Base-by-base conservation (phyloP, 2,329 filamentous ascomycete species). In the Verticillium tricorpus region DNA sequence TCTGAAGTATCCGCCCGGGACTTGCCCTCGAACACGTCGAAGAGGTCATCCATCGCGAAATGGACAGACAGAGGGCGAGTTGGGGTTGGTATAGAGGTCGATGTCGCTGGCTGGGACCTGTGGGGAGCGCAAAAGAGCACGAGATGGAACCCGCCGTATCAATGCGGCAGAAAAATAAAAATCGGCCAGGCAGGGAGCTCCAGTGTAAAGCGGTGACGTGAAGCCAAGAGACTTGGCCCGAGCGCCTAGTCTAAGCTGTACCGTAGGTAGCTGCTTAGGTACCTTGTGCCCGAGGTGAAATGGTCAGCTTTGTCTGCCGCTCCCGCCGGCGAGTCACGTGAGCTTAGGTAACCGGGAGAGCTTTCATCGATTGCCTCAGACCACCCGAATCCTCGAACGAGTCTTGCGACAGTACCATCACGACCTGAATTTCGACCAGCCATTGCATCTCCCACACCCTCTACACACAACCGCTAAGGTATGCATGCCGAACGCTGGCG, bases 11-110 rank as follows among this genome's bases (percentile, higher is more conserved):
- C 76, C 57, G 69, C 72, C 22, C 81, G 73, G 57, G 86, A 80
- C 72, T 83, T 81, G 70, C 90, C 88, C 66, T 93, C 89, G 71
- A 95, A 94, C 62, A 93, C 90, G 69, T 91, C 88, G 70, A 95
- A 95, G 68, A 95, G 82, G 64, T 93, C 90, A 77, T 93, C 89
- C 88, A 91, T 92, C 19, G 25, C 28, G 22, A 56, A 17, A 52
- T 22, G 45, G 17, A 25, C n/a, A 52, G 45, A 22, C 45, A 19
- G 19, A 9, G 19, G 45, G 45, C 45, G 11, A 22, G 11, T 22
- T 9, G n/a, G 45, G 19, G 45, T 52, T 52, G 19, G 19, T 12
- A 22, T n/a, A 3, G 28, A 5, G 45, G 19, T 22, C 7, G 11
- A 25, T 22, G 37, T 52, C 19, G 19, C n/a, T 15, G 19, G 45